Base-by-base conservation (phyloP, 495 filamentous ascomycete species). In the Lasiosphaeriaceae sp. region DNA sequence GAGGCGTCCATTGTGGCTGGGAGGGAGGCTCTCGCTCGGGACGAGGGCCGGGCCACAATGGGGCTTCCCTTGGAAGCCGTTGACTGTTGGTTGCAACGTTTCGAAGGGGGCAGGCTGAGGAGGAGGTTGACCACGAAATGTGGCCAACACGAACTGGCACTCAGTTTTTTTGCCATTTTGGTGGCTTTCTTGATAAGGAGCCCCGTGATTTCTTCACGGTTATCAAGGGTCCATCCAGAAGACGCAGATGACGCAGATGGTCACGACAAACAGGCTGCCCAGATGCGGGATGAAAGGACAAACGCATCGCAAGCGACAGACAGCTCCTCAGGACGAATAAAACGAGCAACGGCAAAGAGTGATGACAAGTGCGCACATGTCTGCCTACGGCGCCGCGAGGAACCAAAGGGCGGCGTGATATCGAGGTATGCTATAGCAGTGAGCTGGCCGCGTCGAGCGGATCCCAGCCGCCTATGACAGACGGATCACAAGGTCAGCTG, bases 401-500 rank as follows among this genome's bases (percentile, higher is more conserved):
- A 46, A n/a, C n/a, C 26, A 9, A 31, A 9, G 26, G 26, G 4
- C 4, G 26, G 31, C 49, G 57, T 59, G 58, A 57, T 63, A 61
- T 59, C 49, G 26, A 56, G 47, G 22, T 23, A 11, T 24, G 9
- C 7, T 50, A 9, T 45, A 46, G 47, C 19, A 43, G 47, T 26
- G 24, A 46, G 50, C 29, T 56, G 60, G 57, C 55, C 58, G 60
- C 63, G 67, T 61, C 61, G 61, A 64, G 62, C 60, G 59, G 61
- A 60, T 51, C 52, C 56, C 54, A 46, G 47, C 51, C 17, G 54
- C 51, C 59, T 54, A 56, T 57, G 56, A 64, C 46, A 52, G 29
- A 50, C 29, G 39, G 59, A 71, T 72, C 70, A 71, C 66, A 64
- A 62, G 68, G 69, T 59, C 63, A 62, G 64, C 58, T 63, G 61